Percentiles rank a stretch among this genome's conserved stretches.
Conservation (phyloP, 2,329 filamentous ascomycete species). For the Aspergillus latus region DNA sequence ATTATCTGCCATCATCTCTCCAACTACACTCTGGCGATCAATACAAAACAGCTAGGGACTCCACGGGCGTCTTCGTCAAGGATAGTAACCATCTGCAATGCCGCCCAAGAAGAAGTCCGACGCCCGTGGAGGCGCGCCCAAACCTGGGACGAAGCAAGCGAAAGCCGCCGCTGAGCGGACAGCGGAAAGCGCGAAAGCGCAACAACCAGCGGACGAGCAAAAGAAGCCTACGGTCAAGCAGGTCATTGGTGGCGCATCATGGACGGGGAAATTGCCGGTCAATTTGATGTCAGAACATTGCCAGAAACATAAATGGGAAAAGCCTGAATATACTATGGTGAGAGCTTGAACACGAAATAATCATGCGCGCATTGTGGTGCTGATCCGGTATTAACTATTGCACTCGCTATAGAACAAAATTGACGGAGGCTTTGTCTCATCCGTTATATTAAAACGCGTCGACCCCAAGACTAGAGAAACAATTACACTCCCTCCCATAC, state of each 20-base stretch:
- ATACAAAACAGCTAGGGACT: conserved; percentile 8
- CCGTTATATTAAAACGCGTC: conserved; percentile 70
- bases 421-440: conserved; percentile 72
- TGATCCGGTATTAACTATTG: conserved; percentile 16
- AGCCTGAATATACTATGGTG: conserved; percentile 85
- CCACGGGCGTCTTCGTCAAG: conserved; percentile 25
- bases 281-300: conserved; percentile 93
- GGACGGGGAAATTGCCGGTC: conserved; percentile 95
- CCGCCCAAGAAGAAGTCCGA: conserved; percentile 44
- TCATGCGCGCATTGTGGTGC: neutral
- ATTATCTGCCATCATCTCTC: neutral
- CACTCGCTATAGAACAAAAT: conserved; percentile 58
- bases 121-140: conserved; percentile 37
- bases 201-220: conserved; percentile 45
- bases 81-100: conserved; percentile 25
- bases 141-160: conserved; percentile 42
- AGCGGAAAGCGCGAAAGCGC: conserved; percentile 30
- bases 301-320: conserved; percentile 93
- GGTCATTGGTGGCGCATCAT: conserved; percentile 89
- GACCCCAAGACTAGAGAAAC: conserved; percentile 82
- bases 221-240: conserved; percentile 66
- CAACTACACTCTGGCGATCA: neutral
- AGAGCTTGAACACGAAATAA: conserved; percentile 17
- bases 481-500: conserved; percentile 75
- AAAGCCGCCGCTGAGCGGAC: conserved; percentile 40